These are phyloP conservation scores for Sclerotinia nivalis DNA, from an alignment of 2,329 filamentous ascomycete species.

Conservation along the genomic window DNA sequence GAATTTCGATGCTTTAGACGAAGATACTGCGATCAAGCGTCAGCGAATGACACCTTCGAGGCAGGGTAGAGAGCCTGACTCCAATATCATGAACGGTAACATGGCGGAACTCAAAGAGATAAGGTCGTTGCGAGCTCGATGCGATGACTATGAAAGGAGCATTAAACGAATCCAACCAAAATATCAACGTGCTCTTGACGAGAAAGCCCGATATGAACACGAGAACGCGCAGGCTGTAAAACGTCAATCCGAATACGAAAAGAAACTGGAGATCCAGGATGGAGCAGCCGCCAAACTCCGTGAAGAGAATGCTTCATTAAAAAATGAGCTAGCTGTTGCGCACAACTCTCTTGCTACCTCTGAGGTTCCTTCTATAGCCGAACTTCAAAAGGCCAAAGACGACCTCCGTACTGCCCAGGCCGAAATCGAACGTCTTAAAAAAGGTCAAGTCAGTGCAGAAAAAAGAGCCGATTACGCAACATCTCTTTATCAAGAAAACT, in stretches of 20 bases:
- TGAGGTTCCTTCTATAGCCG: slow-evolving; percentile 44
- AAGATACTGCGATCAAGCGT: slow-evolving; percentile 14
- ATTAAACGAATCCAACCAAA: slow-evolving; percentile 49
- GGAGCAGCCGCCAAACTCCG: slow-evolving; percentile 34
- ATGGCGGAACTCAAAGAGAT: slow-evolving; percentile 46
- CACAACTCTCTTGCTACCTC: slow-evolving; percentile 36
- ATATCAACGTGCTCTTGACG: slow-evolving; percentile 53
- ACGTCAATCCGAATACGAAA: slow-evolving; percentile 28
- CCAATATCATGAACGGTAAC: slow-evolving; percentile 33
- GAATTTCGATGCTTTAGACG: slow-evolving; percentile 18
- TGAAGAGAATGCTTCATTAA: slow-evolving; percentile 30
- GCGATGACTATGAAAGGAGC: slow-evolving; percentile 50
- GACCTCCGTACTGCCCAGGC: slow-evolving; percentile 38
- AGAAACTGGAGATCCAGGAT: slow-evolving; percentile 30
- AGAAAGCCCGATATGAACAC: slow-evolving; percentile 53
- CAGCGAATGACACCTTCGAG: slow-evolving; percentile 19
- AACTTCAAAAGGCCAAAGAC: slow-evolving; percentile 45
- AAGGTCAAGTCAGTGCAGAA: slow-evolving; percentile 27
- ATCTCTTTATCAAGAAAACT: slow-evolving; percentile 38
- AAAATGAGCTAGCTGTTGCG: slow-evolving; percentile 37
- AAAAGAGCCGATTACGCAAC: slow-evolving; percentile 39
- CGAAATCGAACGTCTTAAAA: slow-evolving; percentile 34
- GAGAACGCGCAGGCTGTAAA: slow-evolving; percentile 37
- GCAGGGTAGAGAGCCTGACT: slow-evolving; percentile 2
- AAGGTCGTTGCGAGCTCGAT: slow-evolving; percentile 47